phyloP scores from a whole-genome alignment of 768 basidiomycete genomes.

The Lactarius indigo region DNA sequence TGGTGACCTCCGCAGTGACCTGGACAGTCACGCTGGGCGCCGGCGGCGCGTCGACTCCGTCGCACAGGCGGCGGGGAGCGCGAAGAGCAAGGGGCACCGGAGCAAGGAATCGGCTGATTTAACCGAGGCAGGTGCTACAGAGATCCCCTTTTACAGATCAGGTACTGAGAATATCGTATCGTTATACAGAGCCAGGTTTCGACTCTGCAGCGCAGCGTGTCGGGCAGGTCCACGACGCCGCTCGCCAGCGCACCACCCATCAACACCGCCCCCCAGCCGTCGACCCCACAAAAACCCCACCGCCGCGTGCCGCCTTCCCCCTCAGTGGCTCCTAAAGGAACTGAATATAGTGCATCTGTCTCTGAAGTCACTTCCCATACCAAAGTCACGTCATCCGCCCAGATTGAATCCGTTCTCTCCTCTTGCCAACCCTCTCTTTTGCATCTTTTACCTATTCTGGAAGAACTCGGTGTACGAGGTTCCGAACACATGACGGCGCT shows the following conservation, averaged over 20 bases:
- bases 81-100: slow-evolving; percentile 24
- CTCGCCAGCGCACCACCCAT: slow-evolving; percentile 1
- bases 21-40: slow-evolving; percentile 29
- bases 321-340: slow-evolving; percentile 7
- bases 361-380: slow-evolving; percentile 25
- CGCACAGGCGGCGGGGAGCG: slow-evolving; percentile 7
- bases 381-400: slow-evolving; percentile 38
- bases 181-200: slow-evolving; percentile 9
- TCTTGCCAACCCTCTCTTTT: slow-evolving; percentile 63
- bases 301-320: slow-evolving; percentile 18
- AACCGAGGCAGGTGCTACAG: slow-evolving; percentile 29
- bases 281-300: slow-evolving; percentile 18
- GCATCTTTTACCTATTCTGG: slow-evolving; percentile 57
- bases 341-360: slow-evolving; percentile 19
- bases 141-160: neutral
- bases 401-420: slow-evolving; percentile 51
- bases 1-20: slow-evolving; percentile 21
- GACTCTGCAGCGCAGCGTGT: slow-evolving; percentile 8
- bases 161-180: neutral
- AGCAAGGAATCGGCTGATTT: slow-evolving; percentile 29
- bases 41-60: slow-evolving; percentile 19
- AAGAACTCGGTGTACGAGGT: slow-evolving; percentile 53
- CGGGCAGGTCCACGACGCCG: slow-evolving; percentile 17
- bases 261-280: slow-evolving; percentile 9
- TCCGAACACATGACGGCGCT: slow-evolving; percentile 64